phyloP scores from a whole-genome alignment of 768 basidiomycete species.

The Kwoniella dendrophila region DNA sequence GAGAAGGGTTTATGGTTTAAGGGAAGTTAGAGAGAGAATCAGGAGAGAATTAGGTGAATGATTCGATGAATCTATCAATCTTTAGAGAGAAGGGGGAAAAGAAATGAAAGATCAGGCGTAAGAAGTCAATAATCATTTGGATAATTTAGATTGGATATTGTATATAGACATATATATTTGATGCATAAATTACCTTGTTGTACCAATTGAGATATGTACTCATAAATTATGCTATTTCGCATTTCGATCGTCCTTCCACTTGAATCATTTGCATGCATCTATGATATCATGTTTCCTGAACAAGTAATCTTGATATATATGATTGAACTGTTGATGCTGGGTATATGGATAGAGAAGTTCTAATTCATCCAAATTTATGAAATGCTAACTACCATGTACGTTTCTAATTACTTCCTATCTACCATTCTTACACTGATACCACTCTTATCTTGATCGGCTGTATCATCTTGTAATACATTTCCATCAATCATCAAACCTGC shows the following conservation, averaged over 20 bases:
- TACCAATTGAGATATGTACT: neutral
- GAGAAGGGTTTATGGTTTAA: constrained; percentile 43
- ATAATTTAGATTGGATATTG: too few species aligned
- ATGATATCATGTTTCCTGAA: too few species aligned
- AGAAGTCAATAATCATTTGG: neutral
- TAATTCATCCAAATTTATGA: neutral
- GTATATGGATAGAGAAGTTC: neutral
- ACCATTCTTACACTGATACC: constrained; percentile 21
- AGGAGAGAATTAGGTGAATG: constrained; percentile 49
- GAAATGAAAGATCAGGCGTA: neutral
- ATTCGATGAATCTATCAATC: neutral
- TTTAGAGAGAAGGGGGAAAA: neutral
- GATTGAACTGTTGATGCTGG: neutral
- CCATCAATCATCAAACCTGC: constrained; percentile 20
- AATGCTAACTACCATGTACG: neutral
- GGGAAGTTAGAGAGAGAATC: constrained; percentile 56
- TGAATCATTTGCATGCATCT: neutral
- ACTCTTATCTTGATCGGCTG: neutral
- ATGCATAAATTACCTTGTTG: constrained; percentile 13
- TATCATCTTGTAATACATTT: constrained; percentile 18
- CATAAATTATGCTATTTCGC: neutral
- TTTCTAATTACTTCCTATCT: constrained; percentile 11
- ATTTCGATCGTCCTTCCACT: neutral
- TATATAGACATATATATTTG: neutral
- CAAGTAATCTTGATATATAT: too few species aligned